Conservation (phyloP, 139 green algal species). For the Coccomyxa sp. region DNA sequence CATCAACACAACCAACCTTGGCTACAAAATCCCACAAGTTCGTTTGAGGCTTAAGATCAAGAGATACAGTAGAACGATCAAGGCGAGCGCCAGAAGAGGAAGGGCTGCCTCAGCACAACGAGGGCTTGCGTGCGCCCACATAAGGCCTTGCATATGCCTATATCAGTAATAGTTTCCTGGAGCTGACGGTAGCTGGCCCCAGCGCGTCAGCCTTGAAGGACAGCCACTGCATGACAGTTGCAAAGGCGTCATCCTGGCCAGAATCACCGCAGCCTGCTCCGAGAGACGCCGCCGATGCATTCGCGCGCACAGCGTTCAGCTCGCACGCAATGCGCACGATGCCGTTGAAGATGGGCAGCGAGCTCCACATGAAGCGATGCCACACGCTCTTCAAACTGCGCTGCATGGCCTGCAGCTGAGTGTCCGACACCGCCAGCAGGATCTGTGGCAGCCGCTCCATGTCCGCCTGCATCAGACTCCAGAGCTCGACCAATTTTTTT, state of each 20-base stretch:
- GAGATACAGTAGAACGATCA: too few species aligned
- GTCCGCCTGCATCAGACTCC: constrained; percentile 11
- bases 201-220: neutral
- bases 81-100: too few species aligned
- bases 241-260: constrained; percentile 51
- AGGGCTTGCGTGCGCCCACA: too few species aligned
- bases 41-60: too few species aligned
- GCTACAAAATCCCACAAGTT: too few species aligned
- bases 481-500: neutral
- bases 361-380: constrained; percentile 41
- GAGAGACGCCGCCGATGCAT: neutral
- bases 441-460: constrained; percentile 41
- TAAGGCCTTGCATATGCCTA: too few species aligned
- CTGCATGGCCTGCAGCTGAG: constrained; percentile 34
- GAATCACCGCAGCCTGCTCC: neutral
- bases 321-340: neutral
- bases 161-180: too few species aligned
- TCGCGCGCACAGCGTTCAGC: neutral
- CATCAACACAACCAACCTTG: too few species aligned
- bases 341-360: constrained; percentile 1
- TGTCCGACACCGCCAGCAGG: constrained; percentile 24
- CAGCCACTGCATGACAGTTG: constrained; percentile 57
- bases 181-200: too few species aligned
- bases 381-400: constrained; percentile 25
- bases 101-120: too few species aligned